Evolutionary conservation across 495 filamentous ascomycete genomes (phyloP).

Genomic region (Darksidea phi): DNA sequence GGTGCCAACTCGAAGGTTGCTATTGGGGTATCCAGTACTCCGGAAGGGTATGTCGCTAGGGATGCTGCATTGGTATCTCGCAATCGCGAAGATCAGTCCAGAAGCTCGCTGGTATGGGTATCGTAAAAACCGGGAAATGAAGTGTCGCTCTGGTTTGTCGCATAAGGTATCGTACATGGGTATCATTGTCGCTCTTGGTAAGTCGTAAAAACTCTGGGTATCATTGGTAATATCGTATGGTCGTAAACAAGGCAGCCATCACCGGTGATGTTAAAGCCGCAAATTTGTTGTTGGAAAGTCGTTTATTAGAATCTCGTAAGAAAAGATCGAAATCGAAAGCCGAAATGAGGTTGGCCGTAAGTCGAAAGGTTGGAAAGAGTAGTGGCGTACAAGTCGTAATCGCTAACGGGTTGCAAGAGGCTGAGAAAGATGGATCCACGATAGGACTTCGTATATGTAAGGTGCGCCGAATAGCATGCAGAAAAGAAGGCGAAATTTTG

Average conservation of each 20-base stretch:
- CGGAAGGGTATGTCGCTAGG: background rate
- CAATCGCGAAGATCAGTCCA: background rate
- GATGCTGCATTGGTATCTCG: background rate
- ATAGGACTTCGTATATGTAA: background rate
- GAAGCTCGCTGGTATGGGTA: background rate
- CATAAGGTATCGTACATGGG: background rate
- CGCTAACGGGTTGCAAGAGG: background rate
- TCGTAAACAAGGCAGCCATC: background rate
- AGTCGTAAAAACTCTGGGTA: background rate
- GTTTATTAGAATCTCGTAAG: conserved; percentile 3
- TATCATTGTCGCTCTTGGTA: background rate
- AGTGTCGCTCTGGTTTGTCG: background rate
- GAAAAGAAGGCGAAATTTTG: background rate
- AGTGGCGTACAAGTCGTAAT: background rate
- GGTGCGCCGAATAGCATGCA: background rate
- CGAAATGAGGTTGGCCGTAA: background rate
- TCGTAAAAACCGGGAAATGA: background rate
- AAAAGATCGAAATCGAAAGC: background rate
- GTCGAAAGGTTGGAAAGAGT: background rate
- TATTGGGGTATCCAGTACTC: background rate
- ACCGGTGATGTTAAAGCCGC: background rate
- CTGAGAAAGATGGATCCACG: too few relatives aligned
- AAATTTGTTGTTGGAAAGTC: background rate
- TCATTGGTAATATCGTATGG: background rate
- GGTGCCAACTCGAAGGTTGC: background rate